Percentiles rank a stretch among this genome's conserved stretches.
Conservation (phyloP, 148 eudicot genomes). For the Suaeda aralocaspica region DNA sequence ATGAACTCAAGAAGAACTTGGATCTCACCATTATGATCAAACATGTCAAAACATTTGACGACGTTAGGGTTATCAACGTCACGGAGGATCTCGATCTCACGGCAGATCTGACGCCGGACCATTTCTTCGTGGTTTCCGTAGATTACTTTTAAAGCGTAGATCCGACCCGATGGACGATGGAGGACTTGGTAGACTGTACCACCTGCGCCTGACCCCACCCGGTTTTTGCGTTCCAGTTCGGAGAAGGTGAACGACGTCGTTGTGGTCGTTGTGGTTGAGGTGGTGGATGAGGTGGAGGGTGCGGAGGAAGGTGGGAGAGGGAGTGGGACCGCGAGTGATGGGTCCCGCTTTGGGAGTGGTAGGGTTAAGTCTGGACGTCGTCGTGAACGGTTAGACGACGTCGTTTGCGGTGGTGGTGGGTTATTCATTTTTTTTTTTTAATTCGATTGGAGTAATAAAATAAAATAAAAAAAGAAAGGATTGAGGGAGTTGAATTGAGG, state of each 20-base stretch:
- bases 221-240: conserved; percentile 52
- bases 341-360: conserved; percentile 57
- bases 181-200: conserved; percentile 82
- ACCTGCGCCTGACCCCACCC: conserved; percentile 77
- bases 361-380: conserved; percentile 60
- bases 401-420: background rate
- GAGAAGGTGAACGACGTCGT: conserved; percentile 32
- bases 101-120: conserved; percentile 69
- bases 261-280: background rate
- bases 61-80: conserved; percentile 68
- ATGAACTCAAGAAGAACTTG: conserved; percentile 72
- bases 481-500: background rate
- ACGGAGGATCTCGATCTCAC: conserved; percentile 76
- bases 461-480: background rate
- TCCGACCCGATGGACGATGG: conserved; percentile 48
- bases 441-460: too few species aligned
- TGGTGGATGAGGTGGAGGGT: conserved; percentile 18
- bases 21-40: conserved; percentile 70
- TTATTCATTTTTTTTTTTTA: background rate
- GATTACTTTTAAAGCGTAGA: conserved; percentile 72
- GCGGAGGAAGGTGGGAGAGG: conserved; percentile 49
- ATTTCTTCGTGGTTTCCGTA: conserved; percentile 77
- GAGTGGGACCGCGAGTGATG: conserved; percentile 52
- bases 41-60: conserved; percentile 64
- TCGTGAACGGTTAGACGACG: conserved; percentile 27